These are phyloP conservation scores for Apodospora peruviana DNA, from an alignment of 495 filamentous ascomycete genomes.

Conservation along the genomic window DNA sequence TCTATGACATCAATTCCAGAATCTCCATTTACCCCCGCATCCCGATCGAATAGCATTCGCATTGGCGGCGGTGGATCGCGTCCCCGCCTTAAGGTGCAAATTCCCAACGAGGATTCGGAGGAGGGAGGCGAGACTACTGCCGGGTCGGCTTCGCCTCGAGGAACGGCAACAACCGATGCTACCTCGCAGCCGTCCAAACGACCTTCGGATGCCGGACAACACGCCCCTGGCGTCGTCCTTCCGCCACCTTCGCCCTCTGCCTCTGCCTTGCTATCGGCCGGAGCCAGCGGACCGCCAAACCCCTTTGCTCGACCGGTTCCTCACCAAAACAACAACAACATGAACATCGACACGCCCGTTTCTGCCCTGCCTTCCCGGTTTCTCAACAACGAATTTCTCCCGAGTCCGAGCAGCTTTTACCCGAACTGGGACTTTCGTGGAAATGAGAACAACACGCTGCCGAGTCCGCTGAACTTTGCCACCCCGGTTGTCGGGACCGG, in stretches of 20 bases:
- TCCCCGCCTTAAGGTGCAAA: conserved; percentile 86
- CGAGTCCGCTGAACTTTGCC: conserved; percentile 85
- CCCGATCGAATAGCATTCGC: conserved; percentile 65
- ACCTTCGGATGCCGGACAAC: conserved; percentile 41
- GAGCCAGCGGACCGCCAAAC: conserved; percentile 88
- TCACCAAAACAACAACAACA: conserved; percentile 55
- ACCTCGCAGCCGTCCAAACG: conserved; percentile 33
- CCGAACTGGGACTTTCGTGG: conserved; percentile 75
- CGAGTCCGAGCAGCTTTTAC: conserved; percentile 86
- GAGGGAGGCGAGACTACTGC: conserved; percentile 65
- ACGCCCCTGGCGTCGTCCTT: conserved; percentile 63
- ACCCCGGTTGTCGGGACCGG: conserved; percentile 74
- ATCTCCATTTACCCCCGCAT: conserved; percentile 57
- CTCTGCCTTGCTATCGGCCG: conserved; percentile 79
- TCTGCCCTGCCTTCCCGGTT: conserved; percentile 93
- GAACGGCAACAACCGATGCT: conserved; percentile 56
- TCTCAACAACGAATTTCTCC: conserved; percentile 75
- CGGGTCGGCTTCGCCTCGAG: conserved; percentile 65
- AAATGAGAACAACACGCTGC: conserved; percentile 72
- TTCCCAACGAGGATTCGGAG: conserved; percentile 85
- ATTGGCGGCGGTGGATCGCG: conserved; percentile 54
- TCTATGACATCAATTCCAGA: conserved; percentile 54
- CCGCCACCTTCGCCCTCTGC: conserved; percentile 89
- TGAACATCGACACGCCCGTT: conserved; percentile 91
- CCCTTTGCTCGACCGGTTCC: conserved; percentile 85